phyloP scores from a whole-genome alignment of 2,329 filamentous ascomycete genomes.

The Alternaria gansuensis region DNA sequence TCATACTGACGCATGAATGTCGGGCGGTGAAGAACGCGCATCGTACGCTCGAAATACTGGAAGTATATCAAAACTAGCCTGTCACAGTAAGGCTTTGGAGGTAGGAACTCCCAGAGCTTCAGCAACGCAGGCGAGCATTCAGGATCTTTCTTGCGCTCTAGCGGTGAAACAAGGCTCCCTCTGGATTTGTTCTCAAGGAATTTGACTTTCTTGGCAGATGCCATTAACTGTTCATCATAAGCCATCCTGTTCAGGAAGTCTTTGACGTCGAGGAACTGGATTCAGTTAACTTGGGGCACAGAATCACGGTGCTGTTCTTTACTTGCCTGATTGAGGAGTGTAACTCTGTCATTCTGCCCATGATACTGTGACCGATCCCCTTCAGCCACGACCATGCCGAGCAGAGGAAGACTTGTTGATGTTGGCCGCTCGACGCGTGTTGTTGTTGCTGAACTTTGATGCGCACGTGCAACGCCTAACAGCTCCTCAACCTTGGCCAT shows the following conservation, averaged over 20 bases:
- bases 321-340: slow-evolving; percentile 36
- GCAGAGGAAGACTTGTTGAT: slow-evolving; percentile 11
- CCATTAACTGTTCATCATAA: slow-evolving; percentile 26
- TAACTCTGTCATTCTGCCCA: slow-evolving; percentile 34
- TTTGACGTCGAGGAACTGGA: slow-evolving; percentile 31
- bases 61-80: slow-evolving; percentile 33
- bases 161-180: slow-evolving; percentile 20
- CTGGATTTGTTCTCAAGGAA: slow-evolving; percentile 28
- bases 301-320: background rate
- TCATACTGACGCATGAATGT: slow-evolving; percentile 39
- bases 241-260: slow-evolving; percentile 27
- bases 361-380: slow-evolving; percentile 29
- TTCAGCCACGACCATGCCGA: slow-evolving; percentile 34
- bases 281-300: slow-evolving; percentile 11
- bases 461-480: slow-evolving; percentile 18
- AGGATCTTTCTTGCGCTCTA: slow-evolving; percentile 11
- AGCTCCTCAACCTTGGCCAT: slow-evolving; percentile 35
- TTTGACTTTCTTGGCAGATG: slow-evolving; percentile 30
- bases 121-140: slow-evolving; percentile 30
- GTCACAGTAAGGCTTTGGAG: slow-evolving; percentile 35
- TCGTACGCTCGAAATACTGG: slow-evolving; percentile 36
- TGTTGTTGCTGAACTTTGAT: background rate
- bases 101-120: slow-evolving; percentile 32
- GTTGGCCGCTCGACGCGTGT: slow-evolving; percentile 1
- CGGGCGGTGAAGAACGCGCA: slow-evolving; percentile 36